These are phyloP conservation scores for Neopestalotiopsis sp. DNA, from an alignment of 2,329 filamentous ascomycete species.

Conservation along the genomic window DNA sequence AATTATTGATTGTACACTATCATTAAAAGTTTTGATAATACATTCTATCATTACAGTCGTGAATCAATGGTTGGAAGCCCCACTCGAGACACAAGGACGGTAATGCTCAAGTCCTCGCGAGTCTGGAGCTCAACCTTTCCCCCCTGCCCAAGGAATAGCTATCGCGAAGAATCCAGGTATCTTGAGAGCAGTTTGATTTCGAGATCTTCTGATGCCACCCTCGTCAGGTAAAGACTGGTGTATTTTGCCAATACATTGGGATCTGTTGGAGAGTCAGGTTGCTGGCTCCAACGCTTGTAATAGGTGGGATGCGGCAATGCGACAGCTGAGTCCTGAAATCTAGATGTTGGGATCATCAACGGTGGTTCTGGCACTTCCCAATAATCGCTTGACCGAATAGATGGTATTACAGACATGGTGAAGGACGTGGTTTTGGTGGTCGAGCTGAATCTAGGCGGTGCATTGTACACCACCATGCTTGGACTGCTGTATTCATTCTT, in stretches of 20 bases:
- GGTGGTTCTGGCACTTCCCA: constrained; percentile 8
- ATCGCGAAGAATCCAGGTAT: constrained; percentile 5
- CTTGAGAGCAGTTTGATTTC: constrained; percentile 7
- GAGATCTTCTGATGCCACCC: not conserved
- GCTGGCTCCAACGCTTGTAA: constrained; percentile 9
- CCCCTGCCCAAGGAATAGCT: not conserved
- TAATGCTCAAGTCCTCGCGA: not conserved
- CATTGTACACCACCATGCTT: not conserved
- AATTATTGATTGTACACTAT: not conserved
- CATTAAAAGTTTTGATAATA: not conserved
- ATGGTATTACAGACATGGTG: constrained; percentile 6
- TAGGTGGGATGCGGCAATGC: not conserved
- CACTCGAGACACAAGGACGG: not conserved
- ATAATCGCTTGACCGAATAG: not conserved
- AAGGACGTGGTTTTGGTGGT: not conserved
- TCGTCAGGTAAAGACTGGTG: constrained; percentile 6
- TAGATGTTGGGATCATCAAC: not conserved
- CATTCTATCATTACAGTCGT: not conserved
- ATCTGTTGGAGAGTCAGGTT: constrained; percentile 7
- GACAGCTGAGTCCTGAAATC: constrained; percentile 5
- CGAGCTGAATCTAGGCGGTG: not conserved
- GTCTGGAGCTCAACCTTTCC: constrained; percentile 1
- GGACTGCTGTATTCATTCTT: not conserved
- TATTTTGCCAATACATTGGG: constrained; percentile 4
- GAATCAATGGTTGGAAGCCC: not conserved